phyloP scores from a whole-genome alignment of 2,329 filamentous ascomycete genomes.

The Karstenula rhodostoma region DNA sequence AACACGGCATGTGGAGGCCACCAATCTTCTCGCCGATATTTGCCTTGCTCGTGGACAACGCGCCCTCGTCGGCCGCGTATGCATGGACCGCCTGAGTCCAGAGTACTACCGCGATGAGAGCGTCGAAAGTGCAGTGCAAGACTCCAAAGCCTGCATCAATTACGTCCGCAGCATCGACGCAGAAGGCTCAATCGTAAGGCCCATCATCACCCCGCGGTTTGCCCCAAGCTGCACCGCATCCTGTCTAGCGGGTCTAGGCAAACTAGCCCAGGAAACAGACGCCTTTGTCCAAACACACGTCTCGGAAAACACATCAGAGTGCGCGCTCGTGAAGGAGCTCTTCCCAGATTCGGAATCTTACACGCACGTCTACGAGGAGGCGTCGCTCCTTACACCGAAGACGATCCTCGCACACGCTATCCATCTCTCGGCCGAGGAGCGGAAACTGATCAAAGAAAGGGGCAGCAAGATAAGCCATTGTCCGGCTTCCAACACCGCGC shows the following conservation, averaged over 20 bases:
- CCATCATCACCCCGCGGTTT: constrained; percentile 79
- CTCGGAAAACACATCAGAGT: constrained; percentile 80
- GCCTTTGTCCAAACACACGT: constrained; percentile 89
- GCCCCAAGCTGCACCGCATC: constrained; percentile 64
- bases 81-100: constrained; percentile 84
- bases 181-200: constrained; percentile 68
- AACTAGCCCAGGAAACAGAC: constrained; percentile 67
- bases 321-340: constrained; percentile 72
- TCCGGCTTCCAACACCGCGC: constrained; percentile 82
- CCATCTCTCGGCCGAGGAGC: constrained; percentile 75
- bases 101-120: constrained; percentile 81
- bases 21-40: constrained; percentile 88
- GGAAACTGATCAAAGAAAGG: constrained; percentile 66
- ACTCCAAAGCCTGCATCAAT: constrained; percentile 52
- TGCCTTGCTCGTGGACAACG: constrained; percentile 83
- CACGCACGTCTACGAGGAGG: constrained; percentile 78
- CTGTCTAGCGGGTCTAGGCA: constrained; percentile 67
- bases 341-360: constrained; percentile 75
- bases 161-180: constrained; percentile 76
- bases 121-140: constrained; percentile 66
- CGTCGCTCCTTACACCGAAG: constrained; percentile 71
- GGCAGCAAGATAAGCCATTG: constrained; percentile 81
- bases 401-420: constrained; percentile 89
- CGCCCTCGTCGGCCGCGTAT: constrained; percentile 91
- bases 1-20: constrained; percentile 84